Percentiles rank a stretch among this genome's conserved stretches.
Evolutionary conservation across 2,329 filamentous ascomycete species (phyloP).

Genomic region (Penicillium sp.): DNA sequence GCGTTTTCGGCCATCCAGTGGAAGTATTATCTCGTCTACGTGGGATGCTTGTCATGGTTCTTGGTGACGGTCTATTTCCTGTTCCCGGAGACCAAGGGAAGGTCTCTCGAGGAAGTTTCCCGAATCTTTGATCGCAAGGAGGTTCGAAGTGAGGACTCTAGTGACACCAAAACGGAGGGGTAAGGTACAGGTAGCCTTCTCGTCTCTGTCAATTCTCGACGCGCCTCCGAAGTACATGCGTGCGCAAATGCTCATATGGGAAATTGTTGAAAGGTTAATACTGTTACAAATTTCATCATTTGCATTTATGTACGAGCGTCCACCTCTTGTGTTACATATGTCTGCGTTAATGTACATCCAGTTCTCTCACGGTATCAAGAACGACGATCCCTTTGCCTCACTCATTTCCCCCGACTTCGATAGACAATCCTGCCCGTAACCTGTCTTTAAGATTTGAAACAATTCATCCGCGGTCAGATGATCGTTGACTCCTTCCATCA

Average conservation of each 20-base stretch:
- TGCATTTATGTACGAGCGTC: not conserved
- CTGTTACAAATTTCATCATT: not conserved
- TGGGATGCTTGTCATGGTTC: constrained; percentile 39
- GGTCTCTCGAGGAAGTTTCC: constrained; percentile 30
- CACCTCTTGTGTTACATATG: not conserved
- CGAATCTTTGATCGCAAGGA: constrained; percentile 25
- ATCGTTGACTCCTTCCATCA: constrained; percentile 23
- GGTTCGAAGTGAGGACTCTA: not conserved
- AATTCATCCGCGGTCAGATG: constrained; percentile 24
- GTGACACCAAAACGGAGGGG: constrained; percentile 2
- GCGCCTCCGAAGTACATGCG: not conserved
- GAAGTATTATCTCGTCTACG: constrained; percentile 50
- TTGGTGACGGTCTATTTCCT: constrained; percentile 46
- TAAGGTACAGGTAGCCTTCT: not conserved
- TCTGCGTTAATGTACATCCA: not conserved
- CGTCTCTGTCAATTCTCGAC: not conserved
- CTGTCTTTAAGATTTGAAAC: constrained; percentile 17
- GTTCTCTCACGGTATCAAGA: not conserved
- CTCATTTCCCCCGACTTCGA: not conserved
- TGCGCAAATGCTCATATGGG: not conserved
- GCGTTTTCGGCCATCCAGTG: constrained; percentile 44
- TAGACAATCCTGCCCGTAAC: not conserved
- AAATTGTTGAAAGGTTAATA: not conserved
- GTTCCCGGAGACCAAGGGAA: constrained; percentile 35
- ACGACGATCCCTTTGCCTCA: not conserved